These are phyloP conservation scores for Porcisia hertigi DNA, from an alignment of 208 protist genomes.

Conservation along the genomic window DNA sequence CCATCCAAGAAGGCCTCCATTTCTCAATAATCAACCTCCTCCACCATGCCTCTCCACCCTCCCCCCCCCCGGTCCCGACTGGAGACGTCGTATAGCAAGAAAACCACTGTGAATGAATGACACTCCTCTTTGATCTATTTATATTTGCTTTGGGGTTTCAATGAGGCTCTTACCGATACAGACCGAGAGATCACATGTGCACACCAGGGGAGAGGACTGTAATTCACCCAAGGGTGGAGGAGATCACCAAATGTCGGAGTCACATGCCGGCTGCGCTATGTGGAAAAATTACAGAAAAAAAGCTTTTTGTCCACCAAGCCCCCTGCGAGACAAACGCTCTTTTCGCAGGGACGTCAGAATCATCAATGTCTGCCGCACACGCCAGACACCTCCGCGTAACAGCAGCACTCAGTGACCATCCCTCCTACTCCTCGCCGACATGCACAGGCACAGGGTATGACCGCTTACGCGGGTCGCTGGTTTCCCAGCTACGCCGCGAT, in stretches of 20 bases:
- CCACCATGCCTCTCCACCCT: no score
- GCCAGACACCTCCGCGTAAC: background rate
- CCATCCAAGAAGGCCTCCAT: no score
- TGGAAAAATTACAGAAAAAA: background rate
- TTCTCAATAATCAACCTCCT: no score
- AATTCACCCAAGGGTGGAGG: background rate
- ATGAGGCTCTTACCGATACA: no score
- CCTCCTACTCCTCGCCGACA: background rate
- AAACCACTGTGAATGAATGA: no score
- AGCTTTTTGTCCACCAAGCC: no score
- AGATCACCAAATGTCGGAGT: no score
- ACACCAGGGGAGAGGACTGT: background rate
- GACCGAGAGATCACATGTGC: background rate
- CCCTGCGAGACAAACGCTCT: no score
- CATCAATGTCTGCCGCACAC: background rate
- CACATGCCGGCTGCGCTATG: background rate
- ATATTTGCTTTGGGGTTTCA: no score
- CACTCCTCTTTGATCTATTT: no score
- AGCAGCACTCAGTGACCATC: background rate
- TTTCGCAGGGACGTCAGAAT: background rate
- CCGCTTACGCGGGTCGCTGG: slow-evolving; percentile 35
- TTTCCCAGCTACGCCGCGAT: background rate
- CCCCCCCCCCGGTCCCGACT: no score
- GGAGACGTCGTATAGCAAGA: no score
- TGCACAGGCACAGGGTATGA: slow-evolving; percentile 44